phyloP scores from a whole-genome alignment of 148 eudicot species.

The Camellia japonica region DNA sequence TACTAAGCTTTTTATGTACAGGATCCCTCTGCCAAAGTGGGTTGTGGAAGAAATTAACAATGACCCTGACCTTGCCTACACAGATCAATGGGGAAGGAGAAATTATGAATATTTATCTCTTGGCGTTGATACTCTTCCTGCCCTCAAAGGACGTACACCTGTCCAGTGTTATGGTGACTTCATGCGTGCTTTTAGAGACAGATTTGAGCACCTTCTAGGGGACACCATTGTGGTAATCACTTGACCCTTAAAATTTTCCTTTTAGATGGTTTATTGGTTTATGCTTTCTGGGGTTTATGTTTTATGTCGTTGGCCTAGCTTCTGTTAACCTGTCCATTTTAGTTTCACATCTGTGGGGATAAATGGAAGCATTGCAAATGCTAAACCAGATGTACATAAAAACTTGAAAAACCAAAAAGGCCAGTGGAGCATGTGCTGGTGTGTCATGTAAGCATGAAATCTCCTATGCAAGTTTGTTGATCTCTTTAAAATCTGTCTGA shows the following conservation, averaged over 20 bases:
- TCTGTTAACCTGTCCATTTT: not conserved
- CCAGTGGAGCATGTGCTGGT: not conserved
- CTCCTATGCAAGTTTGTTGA: not conserved
- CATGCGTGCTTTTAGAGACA: conserved; percentile 72
- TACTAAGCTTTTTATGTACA: conserved; percentile 17
- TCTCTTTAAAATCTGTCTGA: not conserved
- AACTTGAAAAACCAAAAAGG: not conserved
- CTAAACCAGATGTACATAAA: not conserved
- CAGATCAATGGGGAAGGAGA: conserved; percentile 91
- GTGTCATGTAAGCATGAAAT: not conserved
- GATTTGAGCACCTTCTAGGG: conserved; percentile 67
- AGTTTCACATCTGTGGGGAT: not conserved
- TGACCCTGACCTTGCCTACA: conserved; percentile 79
- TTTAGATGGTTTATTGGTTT: not conserved
- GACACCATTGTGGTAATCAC: conserved; percentile 76
- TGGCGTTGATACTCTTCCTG: conserved; percentile 66
- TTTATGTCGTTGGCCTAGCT: not conserved
- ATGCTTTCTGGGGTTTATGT: not conserved
- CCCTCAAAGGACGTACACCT: conserved; percentile 79
- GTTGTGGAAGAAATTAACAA: conserved; percentile 67
- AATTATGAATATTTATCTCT: conserved; percentile 80
- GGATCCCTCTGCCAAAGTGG: conserved; percentile 90
- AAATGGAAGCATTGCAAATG: not conserved
- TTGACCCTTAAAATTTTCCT: no score
- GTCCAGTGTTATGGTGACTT: conserved; percentile 81